Conservation (phyloP, 2,329 filamentous ascomycete species). For the Fusarium tanahbumbuense region DNA sequence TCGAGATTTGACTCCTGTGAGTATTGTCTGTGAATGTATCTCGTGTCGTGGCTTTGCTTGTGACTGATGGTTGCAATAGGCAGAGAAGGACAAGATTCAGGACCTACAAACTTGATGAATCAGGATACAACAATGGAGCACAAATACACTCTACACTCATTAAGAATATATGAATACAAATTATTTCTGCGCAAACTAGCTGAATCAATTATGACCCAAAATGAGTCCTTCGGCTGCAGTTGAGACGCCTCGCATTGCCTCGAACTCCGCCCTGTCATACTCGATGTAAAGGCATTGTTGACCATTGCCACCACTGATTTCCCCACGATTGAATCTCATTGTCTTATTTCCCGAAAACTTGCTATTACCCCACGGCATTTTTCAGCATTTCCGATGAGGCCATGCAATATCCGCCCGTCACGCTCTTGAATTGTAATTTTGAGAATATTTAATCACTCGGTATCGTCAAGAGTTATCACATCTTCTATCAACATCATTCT, state of each 20-base stretch:
- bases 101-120: background rate
- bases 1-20: background rate
- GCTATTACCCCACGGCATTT: background rate
- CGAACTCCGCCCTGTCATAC: background rate
- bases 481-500: background rate
- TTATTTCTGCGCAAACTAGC: background rate
- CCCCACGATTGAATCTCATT: background rate
- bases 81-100: conserved; percentile 1
- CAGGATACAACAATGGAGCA: background rate
- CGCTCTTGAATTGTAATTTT: too few relatives aligned
- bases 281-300: background rate
- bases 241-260: background rate
- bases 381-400: background rate
- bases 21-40: background rate
- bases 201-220: background rate
- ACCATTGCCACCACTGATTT: background rate
- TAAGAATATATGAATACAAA: background rate
- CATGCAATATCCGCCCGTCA: background rate
- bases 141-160: background rate
- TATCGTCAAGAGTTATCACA: background rate
- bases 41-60: background rate
- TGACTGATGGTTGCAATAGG: background rate
- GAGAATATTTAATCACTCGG: conserved; percentile 3
- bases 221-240: background rate
- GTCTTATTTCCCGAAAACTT: background rate